A percentile compares a stretch with the other conserved stretches of the same genome.
phyloP scores from a whole-genome alignment of 1,284 basidiomycete species.

The Irpex sp. region DNA sequence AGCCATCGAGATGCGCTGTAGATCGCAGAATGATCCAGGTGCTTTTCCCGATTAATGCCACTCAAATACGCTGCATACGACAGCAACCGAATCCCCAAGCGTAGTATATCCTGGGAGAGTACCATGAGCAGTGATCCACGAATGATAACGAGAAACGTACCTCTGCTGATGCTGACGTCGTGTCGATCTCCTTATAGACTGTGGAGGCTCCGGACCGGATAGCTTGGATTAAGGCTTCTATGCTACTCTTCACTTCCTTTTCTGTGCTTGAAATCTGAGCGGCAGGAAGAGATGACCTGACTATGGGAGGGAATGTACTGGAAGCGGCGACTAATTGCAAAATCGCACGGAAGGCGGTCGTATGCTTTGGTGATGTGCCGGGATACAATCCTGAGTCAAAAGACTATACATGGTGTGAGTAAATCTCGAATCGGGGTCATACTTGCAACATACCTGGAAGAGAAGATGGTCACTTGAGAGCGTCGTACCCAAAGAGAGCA shows the following conservation, averaged over 20 bases:
- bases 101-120: slow-evolving; percentile 16
- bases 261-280: not conserved
- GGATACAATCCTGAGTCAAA: slow-evolving; percentile 24
- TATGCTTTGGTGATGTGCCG: slow-evolving; percentile 40
- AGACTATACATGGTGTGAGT: not conserved
- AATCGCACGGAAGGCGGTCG: not conserved
- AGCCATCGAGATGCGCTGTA: slow-evolving; percentile 42
- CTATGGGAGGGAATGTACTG: not conserved
- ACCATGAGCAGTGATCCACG: not conserved
- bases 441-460: slow-evolving; percentile 6
- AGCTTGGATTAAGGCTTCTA: not conserved
- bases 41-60: slow-evolving; percentile 19
- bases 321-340: not conserved
- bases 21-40: slow-evolving; percentile 48
- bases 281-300: not conserved
- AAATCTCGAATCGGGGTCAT: not conserved
- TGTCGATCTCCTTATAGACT: not conserved
- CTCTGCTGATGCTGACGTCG: not conserved
- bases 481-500: not conserved
- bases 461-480: slow-evolving; percentile 1
- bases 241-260: not conserved
- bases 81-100: slow-evolving; percentile 31
- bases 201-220: not conserved
- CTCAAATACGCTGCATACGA: slow-evolving; percentile 32
- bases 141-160: not conserved